These are phyloP conservation scores for Colletotrichum orbiculare DNA, from an alignment of 2,329 filamentous ascomycete species.

Conservation along the genomic window DNA sequence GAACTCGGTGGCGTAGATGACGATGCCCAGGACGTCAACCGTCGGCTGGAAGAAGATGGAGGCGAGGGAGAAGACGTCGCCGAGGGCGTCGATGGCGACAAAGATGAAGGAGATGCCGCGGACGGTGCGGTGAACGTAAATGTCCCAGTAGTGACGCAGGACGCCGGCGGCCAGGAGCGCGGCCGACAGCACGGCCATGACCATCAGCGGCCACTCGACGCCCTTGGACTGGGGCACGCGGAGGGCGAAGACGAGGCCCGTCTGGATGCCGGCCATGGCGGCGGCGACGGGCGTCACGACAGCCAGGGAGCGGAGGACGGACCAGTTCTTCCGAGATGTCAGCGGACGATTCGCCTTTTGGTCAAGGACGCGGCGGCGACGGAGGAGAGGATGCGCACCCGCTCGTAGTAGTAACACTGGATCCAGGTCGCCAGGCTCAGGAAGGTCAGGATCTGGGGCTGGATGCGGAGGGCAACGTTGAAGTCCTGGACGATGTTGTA, in stretches of 20 bases:
- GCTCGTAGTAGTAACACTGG: conserved; percentile 56
- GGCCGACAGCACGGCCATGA: conserved; percentile 76
- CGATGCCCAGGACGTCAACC: conserved; percentile 70
- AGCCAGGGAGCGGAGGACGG: conserved; percentile 57
- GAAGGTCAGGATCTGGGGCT: conserved; percentile 55
- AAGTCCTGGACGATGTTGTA: conserved; percentile 57
- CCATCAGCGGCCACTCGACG: conserved; percentile 69
- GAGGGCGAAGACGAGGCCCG: conserved; percentile 68
- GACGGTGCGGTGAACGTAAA: conserved; percentile 73
- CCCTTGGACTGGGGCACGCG: conserved; percentile 54
- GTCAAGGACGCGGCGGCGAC: neutral
- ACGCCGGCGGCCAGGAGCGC: conserved; percentile 73
- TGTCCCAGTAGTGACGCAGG: conserved; percentile 76
- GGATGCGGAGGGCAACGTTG: conserved; percentile 54
- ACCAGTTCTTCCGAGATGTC: conserved; percentile 58
- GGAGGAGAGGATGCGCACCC: conserved; percentile 44
- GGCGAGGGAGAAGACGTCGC: conserved; percentile 74
- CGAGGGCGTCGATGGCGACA: conserved; percentile 75
- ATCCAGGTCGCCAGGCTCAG: conserved; percentile 57
- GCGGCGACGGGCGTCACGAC: conserved; percentile 63
- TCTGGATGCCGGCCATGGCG: conserved; percentile 69
- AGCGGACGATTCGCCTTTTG: conserved; percentile 4
- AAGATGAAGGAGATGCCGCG: conserved; percentile 79
- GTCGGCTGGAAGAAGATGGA: conserved; percentile 71
- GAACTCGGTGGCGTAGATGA: conserved; percentile 75